Conservation (phyloP, 1,139 yeast genomes). For the Pichiaceae sp. region DNA sequence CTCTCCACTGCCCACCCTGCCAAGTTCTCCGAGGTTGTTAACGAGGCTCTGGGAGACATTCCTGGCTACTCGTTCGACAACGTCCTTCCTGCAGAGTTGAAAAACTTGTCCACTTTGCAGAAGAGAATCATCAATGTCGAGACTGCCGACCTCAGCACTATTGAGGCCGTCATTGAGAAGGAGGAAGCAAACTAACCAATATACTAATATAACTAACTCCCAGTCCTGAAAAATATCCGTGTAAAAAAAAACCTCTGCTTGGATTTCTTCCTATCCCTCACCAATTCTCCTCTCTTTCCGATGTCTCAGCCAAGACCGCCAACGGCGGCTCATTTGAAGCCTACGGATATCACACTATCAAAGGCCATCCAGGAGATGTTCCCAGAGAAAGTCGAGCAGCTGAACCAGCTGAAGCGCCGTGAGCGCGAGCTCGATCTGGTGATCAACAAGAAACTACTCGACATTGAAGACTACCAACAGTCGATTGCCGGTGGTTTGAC, state of each 20-base stretch:
- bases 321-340: slow-evolving; percentile 32
- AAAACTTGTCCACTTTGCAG: slow-evolving; percentile 58
- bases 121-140: slow-evolving; percentile 74
- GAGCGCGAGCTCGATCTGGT: slow-evolving; percentile 76
- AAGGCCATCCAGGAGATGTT: slow-evolving; percentile 49
- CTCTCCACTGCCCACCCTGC: slow-evolving; percentile 98
- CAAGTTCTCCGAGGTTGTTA: slow-evolving; percentile 92
- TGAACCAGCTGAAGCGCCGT: slow-evolving; percentile 63
- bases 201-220: too few species aligned
- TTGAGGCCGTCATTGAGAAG: slow-evolving; percentile 67
- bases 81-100: slow-evolving; percentile 84
- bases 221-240: too few species aligned
- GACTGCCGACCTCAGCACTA: slow-evolving; percentile 61
- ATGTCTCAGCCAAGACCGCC: neutral
- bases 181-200: slow-evolving; percentile 31
- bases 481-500: slow-evolving; percentile 31
- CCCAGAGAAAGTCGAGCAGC: slow-evolving; percentile 62
- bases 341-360: slow-evolving; percentile 68
- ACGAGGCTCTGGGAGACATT: slow-evolving; percentile 58
- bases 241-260: too few species aligned
- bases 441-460: slow-evolving; percentile 74
- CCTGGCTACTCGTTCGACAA: slow-evolving; percentile 82
- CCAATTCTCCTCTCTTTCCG: neutral
- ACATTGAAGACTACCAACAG: slow-evolving; percentile 58
- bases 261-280: neutral